A percentile compares a stretch with the other conserved stretches of the same genome.
Evolutionary conservation across 1,284 basidiomycete species (phyloP).

Genomic region (Papiliotrema laurentii): DNA sequence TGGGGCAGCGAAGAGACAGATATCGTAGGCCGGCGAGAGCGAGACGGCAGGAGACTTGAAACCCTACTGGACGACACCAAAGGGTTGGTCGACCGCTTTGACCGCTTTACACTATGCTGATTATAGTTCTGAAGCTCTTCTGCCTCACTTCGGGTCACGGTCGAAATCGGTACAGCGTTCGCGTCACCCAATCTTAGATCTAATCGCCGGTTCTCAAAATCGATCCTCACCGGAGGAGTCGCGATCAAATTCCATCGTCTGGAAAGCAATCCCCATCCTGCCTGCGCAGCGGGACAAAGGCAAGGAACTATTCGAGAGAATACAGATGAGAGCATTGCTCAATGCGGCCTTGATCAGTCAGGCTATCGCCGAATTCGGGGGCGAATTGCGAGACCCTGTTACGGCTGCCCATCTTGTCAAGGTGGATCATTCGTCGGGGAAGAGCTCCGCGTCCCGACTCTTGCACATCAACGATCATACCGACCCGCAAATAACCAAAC

Average conservation of each 20-base stretch:
- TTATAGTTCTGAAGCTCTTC: slow-evolving; percentile 1
- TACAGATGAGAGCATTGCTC: slow-evolving; percentile 51
- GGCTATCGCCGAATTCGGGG: slow-evolving; percentile 68
- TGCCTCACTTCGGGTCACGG: slow-evolving; percentile 1
- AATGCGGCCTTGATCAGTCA: slow-evolving; percentile 65
- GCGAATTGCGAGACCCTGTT: slow-evolving; percentile 54
- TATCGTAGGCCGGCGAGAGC: slow-evolving; percentile 16
- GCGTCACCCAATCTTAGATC: not conserved
- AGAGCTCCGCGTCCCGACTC: slow-evolving; percentile 10
- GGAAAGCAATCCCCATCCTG: slow-evolving; percentile 61
- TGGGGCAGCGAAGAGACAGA: slow-evolving; percentile 39
- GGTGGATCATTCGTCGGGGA: slow-evolving; percentile 10
- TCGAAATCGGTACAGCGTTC: not conserved
- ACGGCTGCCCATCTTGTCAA: slow-evolving; percentile 8
- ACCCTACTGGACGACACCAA: slow-evolving; percentile 6
- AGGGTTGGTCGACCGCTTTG: slow-evolving; percentile 13
- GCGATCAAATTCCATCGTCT: slow-evolving; percentile 16
- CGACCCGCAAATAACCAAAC: not conserved
- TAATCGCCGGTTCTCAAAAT: not conserved
- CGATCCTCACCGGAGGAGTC: not conserved
- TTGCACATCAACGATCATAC: not conserved
- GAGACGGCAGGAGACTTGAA: slow-evolving; percentile 24
- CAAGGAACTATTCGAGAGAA: slow-evolving; percentile 2
- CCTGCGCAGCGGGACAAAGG: slow-evolving; percentile 57
- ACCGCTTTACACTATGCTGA: no score